These are phyloP conservation scores for Nothophaeocryptopus gaeumannii DNA, from an alignment of 2,329 filamentous ascomycete genomes.

Conservation along the genomic window DNA sequence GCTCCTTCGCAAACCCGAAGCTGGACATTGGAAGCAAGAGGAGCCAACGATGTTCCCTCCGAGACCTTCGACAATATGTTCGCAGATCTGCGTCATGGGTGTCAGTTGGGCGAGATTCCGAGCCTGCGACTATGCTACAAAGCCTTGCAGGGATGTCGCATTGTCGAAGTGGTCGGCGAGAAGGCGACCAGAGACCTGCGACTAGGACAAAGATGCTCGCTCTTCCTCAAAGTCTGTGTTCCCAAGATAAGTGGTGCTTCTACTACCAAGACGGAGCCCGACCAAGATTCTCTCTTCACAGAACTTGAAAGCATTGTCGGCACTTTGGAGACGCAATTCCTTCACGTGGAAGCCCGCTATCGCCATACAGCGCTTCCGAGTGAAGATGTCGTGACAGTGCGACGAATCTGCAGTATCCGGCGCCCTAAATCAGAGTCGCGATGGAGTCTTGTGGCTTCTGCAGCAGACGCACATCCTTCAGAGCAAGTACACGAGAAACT, in stretches of 20 bases:
- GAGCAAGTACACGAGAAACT: constrained; percentile 18
- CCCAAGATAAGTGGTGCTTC: constrained; percentile 17
- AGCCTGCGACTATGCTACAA: constrained; percentile 34
- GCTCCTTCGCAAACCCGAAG: background rate
- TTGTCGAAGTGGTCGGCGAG: constrained; percentile 31
- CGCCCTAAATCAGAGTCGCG: constrained; percentile 33
- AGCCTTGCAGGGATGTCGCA: constrained; percentile 23
- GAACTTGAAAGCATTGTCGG: constrained; percentile 37
- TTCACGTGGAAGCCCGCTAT: constrained; percentile 36
- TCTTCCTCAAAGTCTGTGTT: constrained; percentile 32
- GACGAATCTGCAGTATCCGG: constrained; percentile 30
- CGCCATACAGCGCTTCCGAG: constrained; percentile 34
- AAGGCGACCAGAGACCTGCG: constrained; percentile 28
- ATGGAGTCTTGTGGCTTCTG: constrained; percentile 30
- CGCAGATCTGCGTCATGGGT: constrained; percentile 15
- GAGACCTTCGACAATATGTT: constrained; percentile 16
- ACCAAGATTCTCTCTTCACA: constrained; percentile 30
- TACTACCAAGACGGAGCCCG: constrained; percentile 6
- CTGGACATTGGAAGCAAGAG: constrained; percentile 15
- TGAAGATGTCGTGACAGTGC: constrained; percentile 31
- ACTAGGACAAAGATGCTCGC: constrained; percentile 24
- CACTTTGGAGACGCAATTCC: constrained; percentile 29
- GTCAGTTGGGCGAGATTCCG: constrained; percentile 23
- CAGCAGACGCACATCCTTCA: constrained; percentile 9
- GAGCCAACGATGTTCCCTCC: constrained; percentile 8